A percentile compares a stretch with the other conserved stretches of the same genome.
These are phyloP conservation scores for Rhodomyrtus psidioides DNA, from an alignment of 441 rosid species.

Conservation along the genomic window DNA sequence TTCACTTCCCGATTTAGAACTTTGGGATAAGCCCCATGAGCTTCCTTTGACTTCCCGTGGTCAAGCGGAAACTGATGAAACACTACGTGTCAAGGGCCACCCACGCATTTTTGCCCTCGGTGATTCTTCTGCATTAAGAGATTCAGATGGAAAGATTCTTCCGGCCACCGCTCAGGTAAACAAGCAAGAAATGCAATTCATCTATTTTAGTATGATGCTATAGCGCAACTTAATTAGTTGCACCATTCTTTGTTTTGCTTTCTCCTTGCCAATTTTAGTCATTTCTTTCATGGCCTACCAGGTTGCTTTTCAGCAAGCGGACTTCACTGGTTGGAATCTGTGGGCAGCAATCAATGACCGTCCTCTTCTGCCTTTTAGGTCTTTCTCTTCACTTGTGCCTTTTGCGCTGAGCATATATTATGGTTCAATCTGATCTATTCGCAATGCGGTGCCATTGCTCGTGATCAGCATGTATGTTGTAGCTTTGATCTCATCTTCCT, in stretches of 20 bases:
- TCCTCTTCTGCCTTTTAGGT: slow-evolving; percentile 91
- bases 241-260: background rate
- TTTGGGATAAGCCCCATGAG: slow-evolving; percentile 27
- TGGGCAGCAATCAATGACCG: slow-evolving; percentile 94
- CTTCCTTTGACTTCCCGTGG: slow-evolving; percentile 76
- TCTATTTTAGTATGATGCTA: background rate
- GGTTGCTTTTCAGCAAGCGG: slow-evolving; percentile 99
- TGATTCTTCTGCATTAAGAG: slow-evolving; percentile 81
- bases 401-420: background rate
- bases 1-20: slow-evolving; percentile 59
- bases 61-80: slow-evolving; percentile 92
- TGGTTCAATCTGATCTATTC: background rate
- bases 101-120: slow-evolving; percentile 90
- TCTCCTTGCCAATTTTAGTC: background rate
- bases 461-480: background rate
- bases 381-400: background rate
- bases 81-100: slow-evolving; percentile 94
- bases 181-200: background rate
- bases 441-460: background rate
- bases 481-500: background rate
- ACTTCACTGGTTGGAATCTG: slow-evolving; percentile 90
- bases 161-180: slow-evolving; percentile 95
- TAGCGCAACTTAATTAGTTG: background rate
- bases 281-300: slow-evolving; percentile 18
- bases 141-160: slow-evolving; percentile 64